These are phyloP conservation scores for Aegilops tauschii DNA, from an alignment of 176 grass and related monocot species.

Conservation along the genomic window DNA sequence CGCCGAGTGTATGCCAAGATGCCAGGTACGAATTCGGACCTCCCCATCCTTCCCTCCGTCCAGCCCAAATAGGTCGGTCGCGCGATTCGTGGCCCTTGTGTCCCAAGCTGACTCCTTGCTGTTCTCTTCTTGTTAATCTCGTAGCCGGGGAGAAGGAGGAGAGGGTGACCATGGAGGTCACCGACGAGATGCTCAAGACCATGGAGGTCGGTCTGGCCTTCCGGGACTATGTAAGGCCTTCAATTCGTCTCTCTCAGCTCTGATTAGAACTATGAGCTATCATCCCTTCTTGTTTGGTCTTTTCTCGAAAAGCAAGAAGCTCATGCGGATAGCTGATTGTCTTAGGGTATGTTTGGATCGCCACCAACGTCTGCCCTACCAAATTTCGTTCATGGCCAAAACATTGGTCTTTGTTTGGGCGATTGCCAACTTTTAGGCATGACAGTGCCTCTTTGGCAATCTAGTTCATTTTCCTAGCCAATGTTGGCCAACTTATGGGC, in stretches of 20 bases:
- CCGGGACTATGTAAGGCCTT: constrained; percentile 70
- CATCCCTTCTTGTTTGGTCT: neutral
- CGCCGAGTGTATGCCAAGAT: neutral
- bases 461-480: neutral
- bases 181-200: constrained; percentile 90
- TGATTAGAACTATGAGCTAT: neutral
- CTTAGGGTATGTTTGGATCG: neutral
- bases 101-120: neutral
- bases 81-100: neutral
- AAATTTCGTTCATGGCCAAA: neutral
- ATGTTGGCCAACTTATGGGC: neutral
- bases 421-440: neutral
- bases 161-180: constrained; percentile 75
- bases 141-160: constrained; percentile 39
- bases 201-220: constrained; percentile 99
- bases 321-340: neutral
- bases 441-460: neutral
- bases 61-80: neutral
- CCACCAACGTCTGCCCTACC: neutral
- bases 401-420: too few relatives aligned
- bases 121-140: neutral
- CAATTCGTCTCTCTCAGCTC: neutral
- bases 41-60: neutral
- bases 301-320: neutral
- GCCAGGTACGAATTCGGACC: neutral